Evolutionary conservation across 106 monocot genomes (phyloP), one percentile per base, ranked within the genome.

Genomic region (Acanthochlamys bracteata): DNA sequence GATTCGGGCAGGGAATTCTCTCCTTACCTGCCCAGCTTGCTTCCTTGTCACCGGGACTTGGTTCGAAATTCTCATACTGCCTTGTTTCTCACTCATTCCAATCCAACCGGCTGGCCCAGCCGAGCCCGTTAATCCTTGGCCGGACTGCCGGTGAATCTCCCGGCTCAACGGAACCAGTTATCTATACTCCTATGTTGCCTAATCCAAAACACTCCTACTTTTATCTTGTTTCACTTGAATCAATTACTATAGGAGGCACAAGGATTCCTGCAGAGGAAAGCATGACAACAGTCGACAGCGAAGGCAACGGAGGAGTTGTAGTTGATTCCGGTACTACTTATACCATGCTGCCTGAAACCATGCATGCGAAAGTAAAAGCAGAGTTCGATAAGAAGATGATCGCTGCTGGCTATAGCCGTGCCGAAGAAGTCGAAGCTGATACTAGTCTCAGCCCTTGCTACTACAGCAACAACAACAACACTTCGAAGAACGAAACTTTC

Each of bases 271-370:
- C 89, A 19, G 25, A 40, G 3, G 23, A 71, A 0, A 52, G 56
- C 0, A 47, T 94, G 42, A 33, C 17, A 11, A 0, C 20, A 3
- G 77, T 89, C 1, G 93, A 89, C 42, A 43, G 42, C 0, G 40
- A 65, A 13, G 89, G 89, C 3, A 78, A 84, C 58, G 86, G 89
- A 26, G 95, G 90, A 7, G 56, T 90, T 73, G 95, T 80, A 51
- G 87, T 95, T 7, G 95, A 90, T 40, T 95, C 95, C 3, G 95
- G 90, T 1, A 87, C 90, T 11, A 95, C 90, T 7, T 90, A 84
- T 75, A 87, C 95, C 24, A 90, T 95, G 95, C 80, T 95, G 11
- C 90, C 95, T 14, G 25, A 45, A 39, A 65, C 59, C 4, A 70
- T 77, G 23, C 63, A 78, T 69, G 9, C 53, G 11, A 40, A 7